Evolutionary conservation across 257 asterid genomes (phyloP), one percentile per base, ranked within the genome.

Genomic region (Leonotis leonurus): DNA sequence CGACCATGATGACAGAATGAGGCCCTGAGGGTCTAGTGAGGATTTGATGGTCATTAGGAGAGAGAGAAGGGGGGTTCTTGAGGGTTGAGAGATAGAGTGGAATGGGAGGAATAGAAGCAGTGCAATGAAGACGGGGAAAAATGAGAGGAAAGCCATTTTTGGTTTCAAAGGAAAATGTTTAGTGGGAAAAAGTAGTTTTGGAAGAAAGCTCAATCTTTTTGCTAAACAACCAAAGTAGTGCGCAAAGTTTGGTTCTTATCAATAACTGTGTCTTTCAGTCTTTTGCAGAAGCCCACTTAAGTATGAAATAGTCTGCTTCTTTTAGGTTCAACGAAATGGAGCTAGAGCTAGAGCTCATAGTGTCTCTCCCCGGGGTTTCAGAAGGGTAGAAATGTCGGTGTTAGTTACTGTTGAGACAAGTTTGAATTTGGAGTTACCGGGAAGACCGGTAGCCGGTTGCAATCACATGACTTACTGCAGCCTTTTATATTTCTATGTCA

Each of bases 1-100:
- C 11, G 92, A 85, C 99, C 99, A 93, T 16, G 97, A 85, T 14
- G 89, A 59, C 6, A 93, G 90, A 54, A 89, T 21, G 37, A 59
- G 75, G 72, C 70, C 74, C 11, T 65, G 45, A 36, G 97, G 99
- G 92, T 93, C 99, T 21, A 93, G 64, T 17, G 94, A 85, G 36
- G 86, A 65, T 67, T 87, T 93, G 67, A 93, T 82, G 46, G 78
- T 39, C 76, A 89, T 75, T 27, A 93, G 85, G 24, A 81, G 80
- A 26, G 94, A 82, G 18, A 83, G 8, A 20, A 85, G 17, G 8
- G 78, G 53, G 46, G 68, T 25, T 6, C 46, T 18, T 57, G 68
- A 36, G 51, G 68, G 68, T 37, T 60, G 71, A 35, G 78, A 63
- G 45, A 52, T 67, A 44, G 46, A 62, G 67, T 16, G 70, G 70